Evolutionary conservation across 352 stramenopile species (phyloP).

Genomic region (Ochromonadaceae sp.): DNA sequence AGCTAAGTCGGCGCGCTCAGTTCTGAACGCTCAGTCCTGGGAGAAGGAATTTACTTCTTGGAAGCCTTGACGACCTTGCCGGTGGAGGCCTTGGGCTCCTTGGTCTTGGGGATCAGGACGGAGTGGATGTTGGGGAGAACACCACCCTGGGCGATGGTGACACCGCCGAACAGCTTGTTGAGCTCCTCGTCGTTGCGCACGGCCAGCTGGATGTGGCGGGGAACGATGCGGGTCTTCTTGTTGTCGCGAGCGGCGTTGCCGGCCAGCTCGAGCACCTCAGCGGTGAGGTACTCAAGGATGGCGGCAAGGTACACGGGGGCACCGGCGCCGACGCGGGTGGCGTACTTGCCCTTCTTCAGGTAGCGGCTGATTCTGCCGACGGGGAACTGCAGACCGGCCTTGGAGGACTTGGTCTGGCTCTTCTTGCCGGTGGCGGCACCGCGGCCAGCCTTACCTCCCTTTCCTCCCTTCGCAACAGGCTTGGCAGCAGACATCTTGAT

Average conservation of each 20-base stretch:
- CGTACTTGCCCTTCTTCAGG: slow-evolving; percentile 74
- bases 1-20: no score
- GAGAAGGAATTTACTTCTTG: no score
- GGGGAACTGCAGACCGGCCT: slow-evolving; percentile 84
- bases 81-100: no score
- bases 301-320: slow-evolving; percentile 81
- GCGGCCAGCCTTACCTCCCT: background rate
- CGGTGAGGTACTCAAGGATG: slow-evolving; percentile 69
- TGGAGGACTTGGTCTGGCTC: slow-evolving; percentile 41
- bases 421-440: slow-evolving; percentile 15
- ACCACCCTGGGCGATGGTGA: slow-evolving; percentile 84
- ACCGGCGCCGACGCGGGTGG: slow-evolving; percentile 67
- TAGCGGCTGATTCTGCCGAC: slow-evolving; percentile 82
- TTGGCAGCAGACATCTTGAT: no score
- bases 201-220: slow-evolving; percentile 84
- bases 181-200: slow-evolving; percentile 88
- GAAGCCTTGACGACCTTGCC: no score
- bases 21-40: no score
- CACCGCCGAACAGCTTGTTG: slow-evolving; percentile 78
- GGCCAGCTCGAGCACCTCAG: slow-evolving; percentile 73
- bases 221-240: slow-evolving; percentile 90
- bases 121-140: slow-evolving; percentile 89
- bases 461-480: background rate
- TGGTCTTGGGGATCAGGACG: slow-evolving; percentile 66
- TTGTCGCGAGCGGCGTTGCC: slow-evolving; percentile 77